Evolutionary conservation across 2,329 filamentous ascomycete genomes (phyloP).

Genomic region (Sclerotinia nivalis): DNA sequence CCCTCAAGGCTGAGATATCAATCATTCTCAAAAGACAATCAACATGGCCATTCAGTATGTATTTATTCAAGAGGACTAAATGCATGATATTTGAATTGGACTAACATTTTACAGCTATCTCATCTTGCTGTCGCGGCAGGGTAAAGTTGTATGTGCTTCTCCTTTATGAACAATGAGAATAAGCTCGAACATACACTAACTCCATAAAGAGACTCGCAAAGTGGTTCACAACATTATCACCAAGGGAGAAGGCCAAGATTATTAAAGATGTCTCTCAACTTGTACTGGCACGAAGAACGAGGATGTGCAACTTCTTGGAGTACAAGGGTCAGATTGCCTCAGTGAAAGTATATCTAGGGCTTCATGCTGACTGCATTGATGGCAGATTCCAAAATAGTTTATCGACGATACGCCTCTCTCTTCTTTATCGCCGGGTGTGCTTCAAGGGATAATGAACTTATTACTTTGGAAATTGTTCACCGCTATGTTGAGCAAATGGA

Average conservation of each 20-base stretch:
- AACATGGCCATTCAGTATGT: constrained; percentile 55
- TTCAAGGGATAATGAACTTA: constrained; percentile 96
- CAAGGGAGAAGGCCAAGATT: constrained; percentile 99
- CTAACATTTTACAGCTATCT: constrained; percentile 68
- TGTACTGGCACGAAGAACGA: constrained; percentile 89
- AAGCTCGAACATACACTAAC: constrained; percentile 30
- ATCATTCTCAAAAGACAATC: constrained; percentile 5
- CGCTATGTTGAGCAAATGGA: constrained; percentile 99
- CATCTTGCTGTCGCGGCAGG: constrained; percentile 95
- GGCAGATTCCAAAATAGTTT: constrained; percentile 95
- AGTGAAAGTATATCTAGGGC: background rate
- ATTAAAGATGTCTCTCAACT: constrained; percentile 99
- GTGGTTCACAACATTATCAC: constrained; percentile 98
- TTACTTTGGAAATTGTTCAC: constrained; percentile 97
- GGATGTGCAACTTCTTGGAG: constrained; percentile 99
- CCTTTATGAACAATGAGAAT: constrained; percentile 29
- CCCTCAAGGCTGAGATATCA: constrained; percentile 19
- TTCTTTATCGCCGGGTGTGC: constrained; percentile 99
- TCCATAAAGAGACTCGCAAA: constrained; percentile 83
- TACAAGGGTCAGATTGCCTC: constrained; percentile 75
- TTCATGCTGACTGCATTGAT: constrained; percentile 30
- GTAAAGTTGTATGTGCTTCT: constrained; percentile 83
- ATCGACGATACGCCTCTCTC: constrained; percentile 95
- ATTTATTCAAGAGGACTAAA: background rate
- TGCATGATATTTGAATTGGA: background rate